Evolutionary conservation across 129 eudicot genomes (phyloP), one percentile per base, ranked within the genome.

Genomic region (Artemisia annua): DNA sequence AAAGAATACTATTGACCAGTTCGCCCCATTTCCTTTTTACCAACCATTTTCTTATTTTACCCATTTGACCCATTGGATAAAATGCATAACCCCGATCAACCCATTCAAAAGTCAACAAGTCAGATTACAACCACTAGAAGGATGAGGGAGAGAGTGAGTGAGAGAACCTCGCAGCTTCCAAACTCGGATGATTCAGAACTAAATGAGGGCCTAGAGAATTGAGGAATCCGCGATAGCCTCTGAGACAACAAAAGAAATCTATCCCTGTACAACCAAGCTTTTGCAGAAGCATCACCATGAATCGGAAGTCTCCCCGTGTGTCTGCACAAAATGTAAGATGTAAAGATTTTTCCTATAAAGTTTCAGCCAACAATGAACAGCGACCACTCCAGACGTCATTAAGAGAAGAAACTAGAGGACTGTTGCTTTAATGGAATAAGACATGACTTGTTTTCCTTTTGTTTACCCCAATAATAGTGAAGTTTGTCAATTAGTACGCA

Each of bases 231-330:
- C 66, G 97, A 83, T 58, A 95, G 83, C 82, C 95, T 88, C 69
- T 91, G 99, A 65, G 79, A 85, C 85, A 95, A 83, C 79, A 95
- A 80, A 24, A 88, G 84, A 83, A 95, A 91, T 73, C 99, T 86
- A 80, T 95, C 95, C 67, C 87, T 86, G 75, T 95, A 91, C 67
- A 95, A 72, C 73, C 85, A 69, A 50, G 87, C 86, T 82, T 95
- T 95, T 49, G 97, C 82, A 66, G 92, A 75, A 67, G 97, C 91
- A 69, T 88, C 95, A 62, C 99, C 96, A 46, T 91, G 96, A 71
- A 91, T 67, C 17, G 92, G 87, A 81, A 82, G 91, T 77, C 79
- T 82, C 73, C 94, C 91, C 11, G 83, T 79, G 69, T 79, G 84
- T 76, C 99, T 95, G 77, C 82, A 82, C 43, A 59, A 49, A 59